Base-by-base conservation (phyloP, 140 eudicot genomes). In the Erigeron philadelphicus region DNA sequence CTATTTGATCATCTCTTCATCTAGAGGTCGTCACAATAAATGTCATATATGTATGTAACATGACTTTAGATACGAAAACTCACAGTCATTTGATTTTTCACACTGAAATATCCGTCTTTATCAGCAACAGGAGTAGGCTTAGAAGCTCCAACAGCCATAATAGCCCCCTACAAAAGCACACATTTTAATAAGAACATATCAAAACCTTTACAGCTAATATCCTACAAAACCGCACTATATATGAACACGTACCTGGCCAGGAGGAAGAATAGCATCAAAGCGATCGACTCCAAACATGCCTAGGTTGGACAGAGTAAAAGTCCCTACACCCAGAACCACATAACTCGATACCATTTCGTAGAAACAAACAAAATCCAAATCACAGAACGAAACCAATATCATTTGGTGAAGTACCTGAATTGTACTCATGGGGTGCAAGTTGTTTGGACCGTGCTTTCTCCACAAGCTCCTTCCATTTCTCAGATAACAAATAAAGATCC, bases 241-340 rank as follows among this genome's bases (percentile, higher is more conserved):
- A 44, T 53, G 9, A 64, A 40, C 48, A 58, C 84, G 71, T 76
- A 82, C 98, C 98, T 92, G 96, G 61, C 98, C 98, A 11, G 97
- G 97, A 61, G 98, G 98, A 75, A 92, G 97, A 71, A 91, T 91
- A 54, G 97, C 97, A 61, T 91, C 97, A 76, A 91, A 91, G 43
- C 96, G 83, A 63, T 92, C 98, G 75, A 92, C 98, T 86, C 98
- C 96, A 86, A 92, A 92, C 98, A 92, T 92, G 76, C 98, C 98
- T 66, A 92, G 83, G 72, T 92, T 92, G 71, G 98, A 92, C 53
- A 88, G 81, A 49, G 98, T 92, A 71, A 92, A 92, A 50, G 96
- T 92, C 72, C 98, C 98, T 92, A 80, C 55, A 70, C 38, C 61
- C 54, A 61, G 2, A 75, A 53, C 50, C 79, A 42, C 48, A 62